Base-by-base conservation (phyloP, 2,329 filamentous ascomycete species). In the Boeremia exigua region DNA sequence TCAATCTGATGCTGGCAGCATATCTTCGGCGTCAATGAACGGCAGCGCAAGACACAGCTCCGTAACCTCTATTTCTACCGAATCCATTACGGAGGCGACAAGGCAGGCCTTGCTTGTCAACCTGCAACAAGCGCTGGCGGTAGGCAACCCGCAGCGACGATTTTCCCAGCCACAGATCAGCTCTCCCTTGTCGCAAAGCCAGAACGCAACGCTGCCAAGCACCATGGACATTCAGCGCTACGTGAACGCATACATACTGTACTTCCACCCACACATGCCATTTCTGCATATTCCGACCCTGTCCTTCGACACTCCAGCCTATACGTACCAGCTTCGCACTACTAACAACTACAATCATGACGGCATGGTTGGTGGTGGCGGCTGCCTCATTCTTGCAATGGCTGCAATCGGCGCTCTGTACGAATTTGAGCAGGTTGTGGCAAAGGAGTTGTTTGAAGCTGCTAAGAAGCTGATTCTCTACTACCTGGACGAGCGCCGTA, bases 381-480 rank as follows among this genome's bases (percentile, higher is more conserved):
- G 92, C 48, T 97, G 94, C 73, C 81, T 96, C 54, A 88, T 95
- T 57, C 82, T 96, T 29, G 92, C 90, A 4, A 95, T 96, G 88
- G 90, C 91, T 42, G 90, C 92, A n/a, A 88, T 89, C 63, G 91
- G 90, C 19, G 89, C 91, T 32, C 80, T 97, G 34, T 97, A 96
- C 77, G 94, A 97, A 77, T 86, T 88, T 70, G 93, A 98, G 56
- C 86, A 88, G 55, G 82, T 83, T 27, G 85, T 89, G 51, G 96
- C 93, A 23, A 90, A 89, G 72, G 90, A 96, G 42, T 78, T 99
- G 7, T 97, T 97, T 69, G 91, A 96, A 65, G 89, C 92, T 71
- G 91, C 93, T 44, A 97, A 97, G 80, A 96, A 92, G 78, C 92
- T 96, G 88, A 96, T 98, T 54, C 88, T 94, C 61, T 82, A 93